Evolutionary conservation across 106 monocot species (phyloP).

Genomic region (Narthecium ossifragum): DNA sequence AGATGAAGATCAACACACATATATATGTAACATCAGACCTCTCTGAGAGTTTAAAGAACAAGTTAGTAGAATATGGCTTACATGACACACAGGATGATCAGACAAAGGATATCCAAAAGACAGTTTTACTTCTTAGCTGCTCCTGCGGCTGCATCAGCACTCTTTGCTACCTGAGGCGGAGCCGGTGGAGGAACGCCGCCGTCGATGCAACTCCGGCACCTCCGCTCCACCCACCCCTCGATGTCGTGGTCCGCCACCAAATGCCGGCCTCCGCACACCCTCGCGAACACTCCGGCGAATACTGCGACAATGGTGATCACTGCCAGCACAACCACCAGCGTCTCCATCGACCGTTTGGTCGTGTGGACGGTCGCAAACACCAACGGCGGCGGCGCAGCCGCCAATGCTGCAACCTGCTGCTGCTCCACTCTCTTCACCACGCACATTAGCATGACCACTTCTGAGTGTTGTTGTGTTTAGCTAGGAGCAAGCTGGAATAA

Average conservation of each 20-base stretch:
- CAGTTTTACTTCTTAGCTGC: not conserved
- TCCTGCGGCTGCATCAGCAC: not conserved
- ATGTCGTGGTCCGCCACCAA: not conserved
- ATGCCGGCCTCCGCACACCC: slow-evolving; percentile 6
- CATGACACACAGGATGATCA: too few species aligned
- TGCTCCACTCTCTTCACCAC: not conserved
- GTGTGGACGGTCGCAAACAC: not conserved
- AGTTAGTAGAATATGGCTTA: too few species aligned
- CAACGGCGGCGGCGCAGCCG: not conserved
- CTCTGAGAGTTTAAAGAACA: too few species aligned
- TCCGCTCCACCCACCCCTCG: slow-evolving; percentile 8
- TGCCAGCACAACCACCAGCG: slow-evolving; percentile 8
- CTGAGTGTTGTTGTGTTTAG: too few species aligned
- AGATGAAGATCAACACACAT: too few species aligned
- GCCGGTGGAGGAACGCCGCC: not conserved
- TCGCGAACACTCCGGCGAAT: slow-evolving; percentile 3
- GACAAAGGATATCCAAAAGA: not conserved
- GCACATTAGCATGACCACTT: not conserved
- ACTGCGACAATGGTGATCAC: slow-evolving; percentile 10
- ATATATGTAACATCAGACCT: too few species aligned
- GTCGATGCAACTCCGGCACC: slow-evolving; percentile 12
- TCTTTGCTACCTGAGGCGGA: not conserved
- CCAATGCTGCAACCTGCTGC: not conserved
- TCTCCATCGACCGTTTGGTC: not conserved
- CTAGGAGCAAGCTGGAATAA: too few species aligned